Conservation (phyloP, 2,329 filamentous ascomycete genomes). For the Aureobasidium subglaciale region DNA sequence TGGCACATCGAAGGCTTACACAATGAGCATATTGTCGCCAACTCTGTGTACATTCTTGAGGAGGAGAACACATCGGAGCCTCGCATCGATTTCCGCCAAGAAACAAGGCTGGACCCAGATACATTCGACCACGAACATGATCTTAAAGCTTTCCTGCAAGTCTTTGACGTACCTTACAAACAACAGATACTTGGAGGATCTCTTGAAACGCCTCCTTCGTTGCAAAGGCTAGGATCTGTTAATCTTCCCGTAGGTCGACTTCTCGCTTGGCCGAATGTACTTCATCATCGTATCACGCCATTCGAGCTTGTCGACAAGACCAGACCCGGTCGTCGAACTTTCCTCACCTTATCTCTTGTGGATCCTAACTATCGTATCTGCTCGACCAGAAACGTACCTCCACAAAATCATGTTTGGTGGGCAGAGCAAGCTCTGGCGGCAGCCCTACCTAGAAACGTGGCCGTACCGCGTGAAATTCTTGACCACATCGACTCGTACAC, state of each 20-base stretch:
- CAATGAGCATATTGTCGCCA: conserved; percentile 57
- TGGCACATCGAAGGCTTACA: conserved; percentile 40
- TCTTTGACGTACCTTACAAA: conserved; percentile 4
- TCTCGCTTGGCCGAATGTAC: conserved; percentile 46
- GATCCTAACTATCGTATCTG: conserved; percentile 46
- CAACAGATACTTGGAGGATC: conserved; percentile 3
- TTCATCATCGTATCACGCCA: conserved; percentile 44
- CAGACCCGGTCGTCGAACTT: conserved; percentile 46
- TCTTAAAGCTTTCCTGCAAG: conserved; percentile 1
- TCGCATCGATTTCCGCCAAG: conserved; percentile 42
- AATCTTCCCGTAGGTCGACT: conserved; percentile 40
- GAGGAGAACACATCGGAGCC: conserved; percentile 50
- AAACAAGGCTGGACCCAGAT: conserved; percentile 3
- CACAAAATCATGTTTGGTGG: conserved; percentile 42
- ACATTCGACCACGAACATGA: conserved; percentile 24
- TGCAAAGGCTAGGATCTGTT: conserved; percentile 43
- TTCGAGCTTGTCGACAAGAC: conserved; percentile 45
- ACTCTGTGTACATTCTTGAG: conserved; percentile 54
- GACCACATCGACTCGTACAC: conserved; percentile 6
- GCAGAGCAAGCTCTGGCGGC: neutral
- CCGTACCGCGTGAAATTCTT: neutral
- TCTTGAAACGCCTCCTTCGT: conserved; percentile 4
- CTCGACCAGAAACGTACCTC: conserved; percentile 43
- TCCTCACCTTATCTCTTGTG: conserved; percentile 51
- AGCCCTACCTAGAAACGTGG: neutral